Conservation (phyloP, 2,329 filamentous ascomycete genomes). For the Diplodia mutila region DNA sequence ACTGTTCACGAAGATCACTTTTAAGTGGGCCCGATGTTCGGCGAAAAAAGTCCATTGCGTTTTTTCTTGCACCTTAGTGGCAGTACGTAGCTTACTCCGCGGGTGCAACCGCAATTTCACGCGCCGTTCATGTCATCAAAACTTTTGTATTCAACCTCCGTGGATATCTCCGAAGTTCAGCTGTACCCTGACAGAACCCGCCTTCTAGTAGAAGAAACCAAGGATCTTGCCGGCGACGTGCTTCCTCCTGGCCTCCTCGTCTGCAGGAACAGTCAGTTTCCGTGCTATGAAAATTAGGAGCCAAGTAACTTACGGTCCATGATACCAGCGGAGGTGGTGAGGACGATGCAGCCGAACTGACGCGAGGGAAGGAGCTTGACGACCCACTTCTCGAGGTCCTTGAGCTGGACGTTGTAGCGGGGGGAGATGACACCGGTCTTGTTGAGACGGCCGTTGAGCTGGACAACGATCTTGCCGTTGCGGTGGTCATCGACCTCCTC, state of each 20-base stretch:
- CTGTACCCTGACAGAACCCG: background rate
- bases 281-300: background rate
- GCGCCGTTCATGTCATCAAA: conserved; percentile 17
- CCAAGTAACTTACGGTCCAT: conserved; percentile 67
- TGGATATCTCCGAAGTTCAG: background rate
- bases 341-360: conserved; percentile 99
- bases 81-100: background rate
- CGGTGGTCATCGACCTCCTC: conserved; percentile 99
- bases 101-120: background rate
- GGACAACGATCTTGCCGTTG: conserved; percentile 99
- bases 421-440: conserved; percentile 99
- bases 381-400: conserved; percentile 99
- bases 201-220: conserved; percentile 96
- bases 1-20: conserved; percentile 6
- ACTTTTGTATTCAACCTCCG: background rate
- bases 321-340: conserved; percentile 98
- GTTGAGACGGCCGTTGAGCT: conserved; percentile 99
- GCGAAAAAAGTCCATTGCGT: conserved; percentile 5
- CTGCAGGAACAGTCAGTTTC: conserved; percentile 40
- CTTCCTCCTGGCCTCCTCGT: conserved; percentile 99
- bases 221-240: conserved; percentile 99
- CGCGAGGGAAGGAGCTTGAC: conserved; percentile 97
- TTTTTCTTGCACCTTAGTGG: conserved; percentile 15
- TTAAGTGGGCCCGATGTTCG: conserved; percentile 17
- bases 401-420: conserved; percentile 98